Conservation (phyloP, 208 protist species). For the Leishmania tropica region DNA sequence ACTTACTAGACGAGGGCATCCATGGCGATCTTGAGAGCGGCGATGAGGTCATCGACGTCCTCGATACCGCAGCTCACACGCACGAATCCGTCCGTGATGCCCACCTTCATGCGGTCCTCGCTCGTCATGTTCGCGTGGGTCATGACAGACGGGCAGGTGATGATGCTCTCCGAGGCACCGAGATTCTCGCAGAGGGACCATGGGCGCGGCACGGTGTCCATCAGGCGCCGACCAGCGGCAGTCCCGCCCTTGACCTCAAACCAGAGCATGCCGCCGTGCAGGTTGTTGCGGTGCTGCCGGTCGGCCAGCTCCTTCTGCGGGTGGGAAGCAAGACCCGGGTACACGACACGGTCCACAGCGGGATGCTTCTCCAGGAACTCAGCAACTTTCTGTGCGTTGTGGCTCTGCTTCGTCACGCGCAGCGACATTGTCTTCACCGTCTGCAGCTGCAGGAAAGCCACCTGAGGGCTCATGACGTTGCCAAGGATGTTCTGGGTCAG, state of each 20-base stretch:
- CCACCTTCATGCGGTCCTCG: slow-evolving; percentile 92
- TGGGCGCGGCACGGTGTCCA: slow-evolving; percentile 83
- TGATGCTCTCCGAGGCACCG: slow-evolving; percentile 95
- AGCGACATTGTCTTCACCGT: slow-evolving; percentile 95
- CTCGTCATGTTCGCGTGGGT: slow-evolving; percentile 96
- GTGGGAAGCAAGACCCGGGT: slow-evolving; percentile 93
- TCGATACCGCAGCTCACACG: slow-evolving; percentile 95
- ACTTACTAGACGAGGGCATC: slow-evolving; percentile 54
- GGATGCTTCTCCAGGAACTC: slow-evolving; percentile 84
- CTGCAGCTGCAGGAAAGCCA: slow-evolving; percentile 95
- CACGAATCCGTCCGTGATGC: slow-evolving; percentile 95
- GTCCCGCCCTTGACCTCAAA: slow-evolving; percentile 92
- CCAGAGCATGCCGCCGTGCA: slow-evolving; percentile 92
- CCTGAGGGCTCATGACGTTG: slow-evolving; percentile 93
- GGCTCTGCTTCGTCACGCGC: slow-evolving; percentile 91
- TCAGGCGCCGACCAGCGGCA: slow-evolving; percentile 67
- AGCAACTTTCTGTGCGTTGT: slow-evolving; percentile 92
- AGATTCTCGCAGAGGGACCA: slow-evolving; percentile 94
- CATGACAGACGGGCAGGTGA: slow-evolving; percentile 96
- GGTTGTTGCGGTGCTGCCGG: slow-evolving; percentile 84
- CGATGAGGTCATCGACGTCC: slow-evolving; percentile 92
- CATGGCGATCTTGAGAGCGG: slow-evolving; percentile 88
- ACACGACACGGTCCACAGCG: slow-evolving; percentile 89
- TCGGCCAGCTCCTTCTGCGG: slow-evolving; percentile 95
- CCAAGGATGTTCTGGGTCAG: slow-evolving; percentile 95